These are phyloP conservation scores for Coniosporium tulheliwenetii DNA, from an alignment of 2,329 filamentous ascomycete genomes.

Conservation along the genomic window DNA sequence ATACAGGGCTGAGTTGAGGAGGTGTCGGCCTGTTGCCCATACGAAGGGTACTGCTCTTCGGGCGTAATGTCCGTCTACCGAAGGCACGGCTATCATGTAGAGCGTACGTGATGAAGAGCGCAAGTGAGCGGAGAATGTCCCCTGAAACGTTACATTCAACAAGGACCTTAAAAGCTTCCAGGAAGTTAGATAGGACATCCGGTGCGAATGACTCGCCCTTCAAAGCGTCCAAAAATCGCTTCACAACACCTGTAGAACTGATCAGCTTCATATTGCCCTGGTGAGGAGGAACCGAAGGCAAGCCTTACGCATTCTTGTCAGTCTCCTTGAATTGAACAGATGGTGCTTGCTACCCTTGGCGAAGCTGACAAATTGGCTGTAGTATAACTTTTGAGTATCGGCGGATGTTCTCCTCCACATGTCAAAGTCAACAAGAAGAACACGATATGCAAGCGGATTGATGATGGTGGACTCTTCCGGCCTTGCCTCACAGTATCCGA, in stretches of 20 bases:
- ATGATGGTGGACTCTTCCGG: constrained; percentile 85
- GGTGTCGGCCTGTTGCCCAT: constrained; percentile 6
- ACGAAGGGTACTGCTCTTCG: constrained; percentile 16
- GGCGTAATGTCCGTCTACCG: constrained; percentile 9
- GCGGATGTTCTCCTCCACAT: constrained; percentile 73
- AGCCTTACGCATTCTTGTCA: constrained; percentile 78
- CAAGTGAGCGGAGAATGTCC: constrained; percentile 72
- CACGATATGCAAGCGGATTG: constrained; percentile 86
- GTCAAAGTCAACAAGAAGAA: constrained; percentile 82
- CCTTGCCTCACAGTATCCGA: constrained; percentile 69
- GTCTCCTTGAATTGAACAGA: constrained; percentile 75
- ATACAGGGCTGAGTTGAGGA: background rate
- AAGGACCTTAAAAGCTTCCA: constrained; percentile 63
- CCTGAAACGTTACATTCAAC: constrained; percentile 68
- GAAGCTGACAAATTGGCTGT: constrained; percentile 80
- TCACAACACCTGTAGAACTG: constrained; percentile 55
- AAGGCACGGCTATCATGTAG: constrained; percentile 47
- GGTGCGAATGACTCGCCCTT: constrained; percentile 67
- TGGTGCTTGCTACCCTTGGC: constrained; percentile 81
- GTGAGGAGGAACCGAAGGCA: constrained; percentile 1
- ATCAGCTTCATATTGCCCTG: background rate
- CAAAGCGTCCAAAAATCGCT: constrained; percentile 74
- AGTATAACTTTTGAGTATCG: constrained; percentile 75
- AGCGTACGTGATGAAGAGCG: constrained; percentile 85
- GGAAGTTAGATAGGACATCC: constrained; percentile 59